Percentiles rank a stretch among this genome's conserved stretches.
Conservation (phyloP, 331 rosid species). For the Phaseolus coccineus region DNA sequence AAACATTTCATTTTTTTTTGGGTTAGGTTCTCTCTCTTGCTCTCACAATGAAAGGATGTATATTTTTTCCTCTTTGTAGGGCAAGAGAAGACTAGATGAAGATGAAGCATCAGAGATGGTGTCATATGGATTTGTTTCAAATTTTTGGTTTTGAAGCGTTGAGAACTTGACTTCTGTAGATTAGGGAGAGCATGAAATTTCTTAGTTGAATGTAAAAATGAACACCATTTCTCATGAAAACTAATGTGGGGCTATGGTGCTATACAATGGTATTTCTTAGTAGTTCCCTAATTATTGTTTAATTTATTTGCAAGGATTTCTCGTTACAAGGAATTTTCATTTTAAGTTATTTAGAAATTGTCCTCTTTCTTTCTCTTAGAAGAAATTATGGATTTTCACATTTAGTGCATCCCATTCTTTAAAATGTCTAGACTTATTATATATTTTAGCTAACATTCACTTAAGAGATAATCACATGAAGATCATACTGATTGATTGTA, state of each 20-base stretch:
- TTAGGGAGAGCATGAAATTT: conserved; percentile 48
- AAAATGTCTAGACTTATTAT: conserved; percentile 29
- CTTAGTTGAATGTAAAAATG: conserved; percentile 38
- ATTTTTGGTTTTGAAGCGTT: conserved; percentile 55
- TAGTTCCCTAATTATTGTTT: conserved; percentile 19
- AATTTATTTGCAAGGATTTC: conserved; percentile 24
- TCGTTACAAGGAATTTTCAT: conserved; percentile 28
- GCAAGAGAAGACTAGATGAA: conserved; percentile 90
- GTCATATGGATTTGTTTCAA: conserved; percentile 62
- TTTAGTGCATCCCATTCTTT: conserved; percentile 34
- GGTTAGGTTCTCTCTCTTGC: conserved; percentile 57
- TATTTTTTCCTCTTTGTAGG: conserved; percentile 69
- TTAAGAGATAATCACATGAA: conserved; percentile 50
- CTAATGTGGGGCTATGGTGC: conserved; percentile 14
- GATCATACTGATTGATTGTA: conserved; percentile 76
- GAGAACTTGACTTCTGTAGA: conserved; percentile 54
- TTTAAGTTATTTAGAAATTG: conserved; percentile 17
- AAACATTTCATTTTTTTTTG: background rate
- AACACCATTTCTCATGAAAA: conserved; percentile 24
- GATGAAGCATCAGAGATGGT: conserved; percentile 69
- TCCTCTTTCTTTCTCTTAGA: background rate
- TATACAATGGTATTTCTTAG: conserved; percentile 33
- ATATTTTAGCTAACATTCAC: conserved; percentile 43
- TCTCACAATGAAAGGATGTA: conserved; percentile 66
- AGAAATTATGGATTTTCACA: conserved; percentile 27